Evolutionary conservation across 495 filamentous ascomycete genomes (phyloP), one percentile per base, ranked within the genome.

Genomic region (Tuber aestivum): DNA sequence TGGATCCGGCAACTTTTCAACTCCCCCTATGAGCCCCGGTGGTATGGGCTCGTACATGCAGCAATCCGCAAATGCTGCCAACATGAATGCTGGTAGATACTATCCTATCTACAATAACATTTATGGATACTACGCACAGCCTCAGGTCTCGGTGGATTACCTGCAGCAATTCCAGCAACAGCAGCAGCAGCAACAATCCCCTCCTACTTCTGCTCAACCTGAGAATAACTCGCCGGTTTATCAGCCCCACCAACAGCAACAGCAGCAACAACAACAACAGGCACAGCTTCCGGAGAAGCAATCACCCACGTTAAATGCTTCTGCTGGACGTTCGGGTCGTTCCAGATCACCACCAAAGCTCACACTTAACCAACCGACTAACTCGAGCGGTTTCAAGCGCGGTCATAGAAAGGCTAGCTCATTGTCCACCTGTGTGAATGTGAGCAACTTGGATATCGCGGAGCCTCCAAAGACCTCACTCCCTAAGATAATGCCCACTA

Each of bases 331-430:
- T 37, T 79, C 78, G 27, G 78, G 81, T 65, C 85, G 86, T 41
- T 87, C 84, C 7, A 83, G 86, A 41, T 84, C 83, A 40, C 84
- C 85, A 45, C 85, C 87, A 56, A 88, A 88, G 61, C 88, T 90
- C n/a, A 87, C 70, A 87, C 75, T 88, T 89, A 85, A 78, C 42
- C 81, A 83, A 56, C 71, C 76, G 48, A 77, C 74, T 27, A 75
- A 78, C 45, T 83, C 73, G 68, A 73, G 77, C 45, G 92, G 93
- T 23, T 97, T 97, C 86, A 94, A 94, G 74, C 92, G 93, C 74
- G 92, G 93, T 42, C 94, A 98, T 85, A 94, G 94, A 85, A 97
- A 97, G 88, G 89, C 90, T 21, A 89, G 90, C n/a, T 95, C 95
- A 3, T 90, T 94, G 68, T 89, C 89, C 32, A 90, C 90, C 74